Percentiles rank a stretch among this genome's conserved stretches.
Conservation (phyloP, 768 basidiomycete species). For the Calocera viscosa region DNA sequence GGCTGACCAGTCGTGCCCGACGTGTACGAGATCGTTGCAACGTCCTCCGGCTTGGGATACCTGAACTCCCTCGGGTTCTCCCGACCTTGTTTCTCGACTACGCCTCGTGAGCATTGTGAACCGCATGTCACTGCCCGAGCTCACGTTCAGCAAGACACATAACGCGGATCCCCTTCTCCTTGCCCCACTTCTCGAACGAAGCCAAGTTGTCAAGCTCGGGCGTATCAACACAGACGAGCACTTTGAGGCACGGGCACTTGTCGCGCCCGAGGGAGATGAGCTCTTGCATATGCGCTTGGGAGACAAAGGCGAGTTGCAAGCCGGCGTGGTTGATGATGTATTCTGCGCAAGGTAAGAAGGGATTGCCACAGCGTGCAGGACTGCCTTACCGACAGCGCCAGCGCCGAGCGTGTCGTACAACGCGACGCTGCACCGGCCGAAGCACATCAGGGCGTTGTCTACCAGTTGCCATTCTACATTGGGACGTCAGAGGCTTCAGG, state of each 20-base stretch:
- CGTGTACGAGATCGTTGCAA: conserved; percentile 87
- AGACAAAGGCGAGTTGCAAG: conserved; percentile 63
- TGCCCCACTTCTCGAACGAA: conserved; percentile 47
- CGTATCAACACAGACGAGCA: conserved; percentile 65
- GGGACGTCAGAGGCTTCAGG: background rate
- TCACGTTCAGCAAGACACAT: conserved; percentile 28
- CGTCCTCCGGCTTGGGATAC: conserved; percentile 40
- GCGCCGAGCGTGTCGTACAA: conserved; percentile 91
- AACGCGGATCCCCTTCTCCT: conserved; percentile 47
- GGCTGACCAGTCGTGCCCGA: conserved; percentile 72
- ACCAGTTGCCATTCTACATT: conserved; percentile 81
- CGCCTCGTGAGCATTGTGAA: background rate
- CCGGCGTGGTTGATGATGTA: conserved; percentile 73
- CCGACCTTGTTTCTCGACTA: conserved; percentile 67
- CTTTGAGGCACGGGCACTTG: conserved; percentile 49
- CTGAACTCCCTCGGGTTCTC: conserved; percentile 49
- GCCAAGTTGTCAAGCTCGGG: conserved; percentile 44
- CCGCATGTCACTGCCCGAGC: background rate
- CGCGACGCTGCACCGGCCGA: conserved; percentile 71
- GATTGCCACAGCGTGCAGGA: background rate
- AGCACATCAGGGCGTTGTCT: conserved; percentile 69
- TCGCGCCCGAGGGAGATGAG: conserved; percentile 54
- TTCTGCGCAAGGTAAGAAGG: background rate
- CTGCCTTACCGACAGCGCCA: conserved; percentile 65
- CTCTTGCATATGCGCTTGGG: conserved; percentile 57